phyloP scores from a whole-genome alignment of 192 early-diverging fungal species.

The Mycoemilia scoparia region DNA sequence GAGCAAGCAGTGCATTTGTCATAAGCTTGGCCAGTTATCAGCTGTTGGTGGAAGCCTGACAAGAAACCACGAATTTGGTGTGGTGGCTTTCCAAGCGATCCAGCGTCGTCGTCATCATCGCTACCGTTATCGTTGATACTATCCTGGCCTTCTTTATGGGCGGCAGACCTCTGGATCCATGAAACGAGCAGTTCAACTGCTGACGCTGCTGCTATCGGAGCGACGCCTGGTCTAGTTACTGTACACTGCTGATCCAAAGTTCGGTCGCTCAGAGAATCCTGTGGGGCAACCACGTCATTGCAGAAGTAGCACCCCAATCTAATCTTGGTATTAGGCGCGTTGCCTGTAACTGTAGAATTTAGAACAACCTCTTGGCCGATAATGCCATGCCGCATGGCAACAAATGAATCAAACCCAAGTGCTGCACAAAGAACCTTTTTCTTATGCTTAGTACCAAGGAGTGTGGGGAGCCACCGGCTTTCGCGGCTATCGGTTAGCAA shows the following conservation, averaged over 20 bases:
- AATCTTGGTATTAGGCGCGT: conserved; percentile 1
- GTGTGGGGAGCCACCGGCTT: conserved; percentile 85
- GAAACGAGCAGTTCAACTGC: conserved; percentile 88
- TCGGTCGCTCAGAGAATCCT: conserved; percentile 80
- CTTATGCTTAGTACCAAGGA: conserved; percentile 48
- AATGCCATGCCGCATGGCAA: conserved; percentile 91
- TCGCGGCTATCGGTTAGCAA: conserved; percentile 90
- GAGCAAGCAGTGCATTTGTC: conserved; percentile 88
- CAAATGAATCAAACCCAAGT: conserved; percentile 85
- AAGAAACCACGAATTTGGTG: conserved; percentile 95
- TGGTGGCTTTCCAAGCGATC: conserved; percentile 58
- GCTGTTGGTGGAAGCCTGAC: conserved; percentile 61
- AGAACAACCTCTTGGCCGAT: conserved; percentile 5
- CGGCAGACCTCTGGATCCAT: conserved; percentile 52
- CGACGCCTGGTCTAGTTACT: conserved; percentile 89
- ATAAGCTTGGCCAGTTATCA: conserved; percentile 69
- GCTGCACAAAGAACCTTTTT: conserved; percentile 87
- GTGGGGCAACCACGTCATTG: conserved; percentile 94
- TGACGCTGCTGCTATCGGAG: conserved; percentile 65
- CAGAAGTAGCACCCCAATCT: conserved; percentile 92
- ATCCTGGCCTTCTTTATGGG: conserved; percentile 4
- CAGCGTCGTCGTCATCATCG: conserved; percentile 8
- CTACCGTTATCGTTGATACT: neutral
- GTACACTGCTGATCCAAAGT: conserved; percentile 98
- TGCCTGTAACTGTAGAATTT: neutral